Conservation (phyloP, 768 basidiomycete species). For the Omphalotus guepiniiformis region DNA sequence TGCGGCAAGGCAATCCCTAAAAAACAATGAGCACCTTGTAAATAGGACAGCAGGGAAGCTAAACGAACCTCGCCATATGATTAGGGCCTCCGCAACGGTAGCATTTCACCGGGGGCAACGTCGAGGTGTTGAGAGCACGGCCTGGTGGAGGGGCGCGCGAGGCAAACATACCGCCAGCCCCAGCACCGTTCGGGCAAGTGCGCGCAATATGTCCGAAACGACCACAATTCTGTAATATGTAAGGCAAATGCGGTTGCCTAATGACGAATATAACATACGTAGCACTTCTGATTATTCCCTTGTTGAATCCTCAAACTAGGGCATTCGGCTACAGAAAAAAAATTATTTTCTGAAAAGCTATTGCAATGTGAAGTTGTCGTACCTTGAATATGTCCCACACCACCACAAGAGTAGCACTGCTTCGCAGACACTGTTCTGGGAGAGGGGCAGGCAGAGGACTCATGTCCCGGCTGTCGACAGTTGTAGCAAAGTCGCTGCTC, state of each 20-base stretch:
- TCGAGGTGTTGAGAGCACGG: constrained; percentile 68
- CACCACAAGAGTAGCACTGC: constrained; percentile 92
- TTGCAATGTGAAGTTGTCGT: neutral
- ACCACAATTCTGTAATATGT: constrained; percentile 59
- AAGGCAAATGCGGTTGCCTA: neutral
- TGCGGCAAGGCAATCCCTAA: constrained; percentile 78
- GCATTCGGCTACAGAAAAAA: constrained; percentile 55
- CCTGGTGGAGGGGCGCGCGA: constrained; percentile 73
- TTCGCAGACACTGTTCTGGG: constrained; percentile 80
- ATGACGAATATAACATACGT: constrained; percentile 45
- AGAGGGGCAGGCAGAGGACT: constrained; percentile 82
- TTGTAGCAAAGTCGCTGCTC: constrained; percentile 92
- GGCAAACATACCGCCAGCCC: constrained; percentile 43
- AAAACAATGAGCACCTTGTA: constrained; percentile 6
- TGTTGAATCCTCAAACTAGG: constrained; percentile 71
- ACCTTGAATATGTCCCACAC: constrained; percentile 84
- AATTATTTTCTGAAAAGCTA: neutral
- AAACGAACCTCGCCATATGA: constrained; percentile 70
- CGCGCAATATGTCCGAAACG: constrained; percentile 83
- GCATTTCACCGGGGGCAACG: constrained; percentile 81
- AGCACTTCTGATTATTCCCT: constrained; percentile 73
- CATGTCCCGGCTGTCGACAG: constrained; percentile 92
- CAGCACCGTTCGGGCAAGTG: constrained; percentile 54
- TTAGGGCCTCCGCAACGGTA: constrained; percentile 88
- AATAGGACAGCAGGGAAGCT: constrained; percentile 9